Base-by-base conservation (phyloP, 2,329 filamentous ascomycete genomes). In the Pyrenophora graminea region DNA sequence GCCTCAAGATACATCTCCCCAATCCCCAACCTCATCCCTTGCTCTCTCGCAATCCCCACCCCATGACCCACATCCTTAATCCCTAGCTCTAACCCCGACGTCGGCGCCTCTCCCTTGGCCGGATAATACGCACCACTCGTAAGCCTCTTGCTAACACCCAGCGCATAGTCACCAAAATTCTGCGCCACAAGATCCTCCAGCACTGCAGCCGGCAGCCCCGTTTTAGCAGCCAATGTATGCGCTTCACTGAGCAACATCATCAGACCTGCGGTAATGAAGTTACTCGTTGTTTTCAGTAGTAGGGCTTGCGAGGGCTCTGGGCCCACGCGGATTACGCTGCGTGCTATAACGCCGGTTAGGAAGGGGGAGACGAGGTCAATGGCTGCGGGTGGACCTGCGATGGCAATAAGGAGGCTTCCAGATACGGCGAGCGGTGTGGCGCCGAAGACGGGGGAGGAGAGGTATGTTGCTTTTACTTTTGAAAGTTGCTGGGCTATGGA, bases 1-100 rank as follows among this genome's bases (percentile, higher is more conserved):
- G 80, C 75, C 13, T 64, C 67, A 23, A 81, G 58, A 4, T 74
- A 77, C 19, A 78, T 60, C 46, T 80, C 74, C 0, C 71, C 78
- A 17, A 79, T 71, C 39, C 73, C 65, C 13, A 82, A 55, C 15
- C 56, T 69, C 18, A 75, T 57, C 0, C 77, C 78, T 0, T 64
- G 66, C 1, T 72, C 68, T 40, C 68, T 65, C 1, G 79, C 80
- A 23, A 75, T 72, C 5, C 65, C 64, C 10, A 82, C 72, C 0
- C 78, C 80, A 58, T 81, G 77, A 0, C 76, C 74, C 0, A 82
- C 79, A 56, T 83, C 81, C 51, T 83, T 82, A 6, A 82, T 71
- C 0, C 78, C 81, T 3, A 83, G 64, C 18, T 76, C 73, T 3
- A 83, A 51, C 32, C 79, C 79, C 0, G 79, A 82, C 71, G 73